Percentiles rank a stretch among this genome's conserved stretches.
Conservation (phyloP, 2,329 filamentous ascomycete genomes). For the Sporothrix luriei region DNA sequence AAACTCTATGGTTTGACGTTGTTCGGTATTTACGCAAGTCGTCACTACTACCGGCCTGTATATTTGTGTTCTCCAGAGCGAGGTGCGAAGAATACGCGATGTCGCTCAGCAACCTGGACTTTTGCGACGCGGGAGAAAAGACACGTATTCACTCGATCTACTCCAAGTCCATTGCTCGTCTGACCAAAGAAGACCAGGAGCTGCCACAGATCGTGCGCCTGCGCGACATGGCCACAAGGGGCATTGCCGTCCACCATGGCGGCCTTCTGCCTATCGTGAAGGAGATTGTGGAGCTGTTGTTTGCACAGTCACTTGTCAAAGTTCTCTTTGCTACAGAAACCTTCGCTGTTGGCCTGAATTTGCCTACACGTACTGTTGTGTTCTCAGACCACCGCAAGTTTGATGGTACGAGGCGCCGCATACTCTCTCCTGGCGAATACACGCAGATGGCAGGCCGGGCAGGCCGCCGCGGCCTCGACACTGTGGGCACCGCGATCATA, state of each 20-base stretch:
- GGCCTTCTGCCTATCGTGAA: conserved; percentile 95
- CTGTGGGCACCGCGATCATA: conserved; percentile 91
- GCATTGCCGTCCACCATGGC: conserved; percentile 94
- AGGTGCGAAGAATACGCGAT: conserved; percentile 96
- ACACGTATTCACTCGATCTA: conserved; percentile 97
- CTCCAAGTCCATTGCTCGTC: conserved; percentile 85
- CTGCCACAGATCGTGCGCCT: conserved; percentile 92
- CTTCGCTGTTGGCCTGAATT: conserved; percentile 96
- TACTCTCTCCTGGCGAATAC: conserved; percentile 91
- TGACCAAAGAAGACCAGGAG: conserved; percentile 85
- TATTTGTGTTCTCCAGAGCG: conserved; percentile 99
- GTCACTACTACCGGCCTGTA: conserved; percentile 84
- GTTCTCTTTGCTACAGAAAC: conserved; percentile 97
- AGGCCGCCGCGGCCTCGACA: conserved; percentile 87
- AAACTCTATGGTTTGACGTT: conserved; percentile 94
- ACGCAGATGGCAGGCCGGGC: conserved; percentile 98
- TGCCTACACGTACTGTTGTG: conserved; percentile 93
- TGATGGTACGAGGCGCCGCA: conserved; percentile 87
- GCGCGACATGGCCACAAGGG: conserved; percentile 79
- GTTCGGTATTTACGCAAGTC: conserved; percentile 89
- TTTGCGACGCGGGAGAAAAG: conserved; percentile 90
- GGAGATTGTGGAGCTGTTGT: conserved; percentile 94
- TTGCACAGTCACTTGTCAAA: conserved; percentile 92
- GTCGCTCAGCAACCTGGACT: conserved; percentile 91
- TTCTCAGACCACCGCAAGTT: conserved; percentile 98